These are phyloP conservation scores for Colletotrichum spinosum DNA, from an alignment of 2,329 filamentous ascomycete species.

Conservation along the genomic window DNA sequence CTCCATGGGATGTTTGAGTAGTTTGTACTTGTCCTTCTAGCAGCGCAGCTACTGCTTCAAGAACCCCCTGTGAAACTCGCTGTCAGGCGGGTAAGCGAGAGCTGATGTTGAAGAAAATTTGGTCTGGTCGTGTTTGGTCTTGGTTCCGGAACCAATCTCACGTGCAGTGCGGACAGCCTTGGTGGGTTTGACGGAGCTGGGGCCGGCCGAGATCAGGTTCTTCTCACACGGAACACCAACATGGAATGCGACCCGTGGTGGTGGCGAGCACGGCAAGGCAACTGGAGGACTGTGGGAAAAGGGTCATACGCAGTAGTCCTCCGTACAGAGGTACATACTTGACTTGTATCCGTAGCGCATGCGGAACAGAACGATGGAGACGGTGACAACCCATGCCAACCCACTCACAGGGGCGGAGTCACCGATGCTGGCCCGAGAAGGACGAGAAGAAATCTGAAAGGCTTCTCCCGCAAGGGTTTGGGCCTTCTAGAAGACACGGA, in stretches of 20 bases:
- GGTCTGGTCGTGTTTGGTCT: neutral
- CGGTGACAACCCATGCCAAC: conserved; percentile 25
- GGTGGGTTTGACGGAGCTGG: too few species aligned
- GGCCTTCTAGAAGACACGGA: conserved; percentile 36
- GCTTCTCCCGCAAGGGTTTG: conserved; percentile 26
- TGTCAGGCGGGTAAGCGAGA: conserved; percentile 16
- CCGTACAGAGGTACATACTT: too few species aligned
- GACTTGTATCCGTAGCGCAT: too few species aligned
- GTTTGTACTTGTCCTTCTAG: conserved; percentile 1
- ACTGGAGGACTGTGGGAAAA: too few species aligned
- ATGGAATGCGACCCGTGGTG: too few species aligned
- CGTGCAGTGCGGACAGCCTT: too few species aligned
- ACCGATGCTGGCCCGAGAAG: conserved; percentile 29
- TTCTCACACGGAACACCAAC: too few species aligned
- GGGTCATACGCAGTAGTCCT: too few species aligned
- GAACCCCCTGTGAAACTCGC: conserved; percentile 18
- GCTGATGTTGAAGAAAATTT: conserved; percentile 25
- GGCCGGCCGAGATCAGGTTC: too few species aligned
- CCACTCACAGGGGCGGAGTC: conserved; percentile 26
- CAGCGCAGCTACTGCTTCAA: neutral
- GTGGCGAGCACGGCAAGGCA: too few species aligned
- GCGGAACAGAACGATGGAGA: neutral
- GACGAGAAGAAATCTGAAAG: conserved; percentile 2
- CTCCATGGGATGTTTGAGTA: neutral
- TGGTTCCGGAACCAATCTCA: too few species aligned